Evolutionary conservation across 441 rosid species (phyloP), one percentile per base, ranked within the genome.

Genomic region (Corymbia calophylla): DNA sequence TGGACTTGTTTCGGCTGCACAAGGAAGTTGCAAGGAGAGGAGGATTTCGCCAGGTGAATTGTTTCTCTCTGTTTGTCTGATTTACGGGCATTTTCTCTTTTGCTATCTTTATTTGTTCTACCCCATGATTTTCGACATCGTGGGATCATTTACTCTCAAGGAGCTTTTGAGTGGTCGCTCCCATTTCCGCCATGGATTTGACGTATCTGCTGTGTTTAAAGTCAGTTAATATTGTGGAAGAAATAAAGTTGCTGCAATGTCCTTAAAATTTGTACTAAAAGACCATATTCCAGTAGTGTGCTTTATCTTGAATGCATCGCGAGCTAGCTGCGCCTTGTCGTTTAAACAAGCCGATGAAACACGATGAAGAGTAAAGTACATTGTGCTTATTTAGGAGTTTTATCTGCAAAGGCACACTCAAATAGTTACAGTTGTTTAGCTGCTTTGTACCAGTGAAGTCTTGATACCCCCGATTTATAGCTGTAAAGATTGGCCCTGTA

Each of bases 1-100:
- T 87, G 88, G 80, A 87, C 88, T 87, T 87, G 80, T 87, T 87
- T 87, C 81, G 21, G 35, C 66, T 87, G 80, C 66, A 60, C 88
- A 87, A 87, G 53, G 88, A 87, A 87, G 80, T 60, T 47, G 80
- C 88, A 5, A 87, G 80, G n/a, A 47, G 88, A 64, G 80, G 88
- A 48, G 88, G 88, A 66, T 87, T 58, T 87, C 88, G 32, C 54
- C 88, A 60, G 88, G 88, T 87, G 66, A 77, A 0, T 2, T 39
- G 7, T 44, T 73, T 70, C 44, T 9, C 31, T 51, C 14, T 51
- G 12, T 55, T 23, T 77, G 49, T 77, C 84, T 77, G 18, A 77
- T 44, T 77, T 77, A 12, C 29, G 16, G 84, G 18, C 84, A 39
- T 21, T 73, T 21, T 70, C 48, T 70, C 19, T 35, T 35, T 70